Conservation (phyloP, 306 rosid species). For the Casuarina cunninghamiana region DNA sequence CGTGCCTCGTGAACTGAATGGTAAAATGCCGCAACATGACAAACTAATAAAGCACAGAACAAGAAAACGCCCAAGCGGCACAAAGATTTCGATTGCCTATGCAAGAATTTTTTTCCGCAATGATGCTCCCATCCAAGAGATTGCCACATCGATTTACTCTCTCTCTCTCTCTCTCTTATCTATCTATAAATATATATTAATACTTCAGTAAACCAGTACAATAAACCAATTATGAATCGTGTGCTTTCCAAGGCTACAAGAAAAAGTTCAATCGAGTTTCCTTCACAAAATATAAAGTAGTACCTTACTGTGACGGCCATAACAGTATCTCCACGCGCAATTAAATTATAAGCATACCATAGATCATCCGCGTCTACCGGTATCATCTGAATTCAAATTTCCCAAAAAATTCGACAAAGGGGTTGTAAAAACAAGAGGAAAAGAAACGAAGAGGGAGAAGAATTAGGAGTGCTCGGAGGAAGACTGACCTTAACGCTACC, state of each 20-base stretch:
- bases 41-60: not conserved
- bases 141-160: not conserved
- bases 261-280: not conserved
- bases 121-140: not conserved
- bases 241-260: not conserved
- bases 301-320: constrained; percentile 93
- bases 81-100: not conserved
- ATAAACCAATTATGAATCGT: not conserved
- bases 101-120: not conserved
- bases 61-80: not conserved
- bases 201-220: not conserved
- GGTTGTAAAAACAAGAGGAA: too few relatives aligned
- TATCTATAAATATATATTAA: too few relatives aligned
- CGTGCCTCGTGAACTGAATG: not conserved
- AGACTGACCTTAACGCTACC: constrained; percentile 87
- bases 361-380: constrained; percentile 90
- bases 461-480: not conserved
- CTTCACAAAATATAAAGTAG: not conserved
- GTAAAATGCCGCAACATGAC: not conserved
- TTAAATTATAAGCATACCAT: constrained; percentile 86
- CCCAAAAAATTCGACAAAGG: not conserved
- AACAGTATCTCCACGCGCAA: constrained; percentile 78
- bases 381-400: constrained; percentile 61
- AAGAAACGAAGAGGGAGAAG: not conserved
- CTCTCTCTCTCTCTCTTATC: too few relatives aligned